These are phyloP conservation scores for Bolboschoenus planiculmis DNA, from an alignment of 176 grass and related monocot genomes.

Conservation along the genomic window DNA sequence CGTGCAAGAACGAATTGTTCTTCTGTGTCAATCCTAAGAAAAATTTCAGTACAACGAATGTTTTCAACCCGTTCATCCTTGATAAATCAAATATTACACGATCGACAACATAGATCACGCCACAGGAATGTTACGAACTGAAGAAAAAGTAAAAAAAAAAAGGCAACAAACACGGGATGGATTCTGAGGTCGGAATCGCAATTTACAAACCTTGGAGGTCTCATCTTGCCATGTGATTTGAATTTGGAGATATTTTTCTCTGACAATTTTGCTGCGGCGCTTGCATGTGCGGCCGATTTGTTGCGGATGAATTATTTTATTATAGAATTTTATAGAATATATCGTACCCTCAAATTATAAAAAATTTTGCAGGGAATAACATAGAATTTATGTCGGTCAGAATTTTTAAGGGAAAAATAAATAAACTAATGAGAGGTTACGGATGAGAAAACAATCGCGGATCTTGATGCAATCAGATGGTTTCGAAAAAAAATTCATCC, in stretches of 20 bases:
- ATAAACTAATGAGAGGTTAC: not conserved
- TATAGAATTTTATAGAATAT: not conserved
- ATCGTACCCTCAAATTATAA: not conserved
- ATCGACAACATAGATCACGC: not conserved
- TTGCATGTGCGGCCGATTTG: not conserved
- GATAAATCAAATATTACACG: no score
- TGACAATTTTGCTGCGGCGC: not conserved
- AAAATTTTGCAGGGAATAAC: not conserved
- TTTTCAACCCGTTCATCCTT: not conserved
- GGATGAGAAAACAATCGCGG: not conserved
- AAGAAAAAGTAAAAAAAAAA: slow-evolving; percentile 15
- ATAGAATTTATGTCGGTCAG: not conserved
- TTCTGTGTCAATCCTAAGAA: no score
- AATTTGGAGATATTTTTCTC: not conserved
- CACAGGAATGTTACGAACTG: not conserved
- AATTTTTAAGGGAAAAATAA: not conserved
- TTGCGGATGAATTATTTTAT: not conserved
- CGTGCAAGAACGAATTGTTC: no score
- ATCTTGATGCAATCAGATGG: not conserved
- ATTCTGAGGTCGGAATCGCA: not conserved
- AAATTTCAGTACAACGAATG: no score
- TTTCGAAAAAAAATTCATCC: no score
- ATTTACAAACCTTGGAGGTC: not conserved
- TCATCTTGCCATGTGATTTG: not conserved
- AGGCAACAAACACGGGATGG: not conserved